Conservation (phyloP, 2,329 filamentous ascomycete genomes). For the Cladophialophora exuberans region DNA sequence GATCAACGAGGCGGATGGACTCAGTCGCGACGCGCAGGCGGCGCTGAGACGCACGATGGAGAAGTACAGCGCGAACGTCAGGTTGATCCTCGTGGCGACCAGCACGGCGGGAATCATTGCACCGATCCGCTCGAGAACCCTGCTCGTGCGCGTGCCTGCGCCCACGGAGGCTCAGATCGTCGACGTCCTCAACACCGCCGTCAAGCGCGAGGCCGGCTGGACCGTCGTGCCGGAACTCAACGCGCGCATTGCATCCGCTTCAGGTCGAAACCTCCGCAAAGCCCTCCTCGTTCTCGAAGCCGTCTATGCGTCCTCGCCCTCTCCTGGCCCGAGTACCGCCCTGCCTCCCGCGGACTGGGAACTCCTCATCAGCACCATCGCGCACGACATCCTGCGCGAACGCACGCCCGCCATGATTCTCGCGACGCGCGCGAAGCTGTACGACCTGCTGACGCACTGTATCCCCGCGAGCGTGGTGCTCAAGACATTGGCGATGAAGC, state of each 20-base stretch:
- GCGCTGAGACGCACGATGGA: conserved; percentile 96
- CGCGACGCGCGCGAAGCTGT: conserved; percentile 88
- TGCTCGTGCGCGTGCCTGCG: conserved; percentile 89
- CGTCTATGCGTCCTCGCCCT: conserved; percentile 86
- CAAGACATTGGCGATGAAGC: conserved; percentile 92
- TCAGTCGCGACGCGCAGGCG: conserved; percentile 92
- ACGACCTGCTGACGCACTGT: conserved; percentile 94
- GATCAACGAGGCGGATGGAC: conserved; percentile 96
- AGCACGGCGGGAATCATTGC: conserved; percentile 98
- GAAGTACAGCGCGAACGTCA: conserved; percentile 95
- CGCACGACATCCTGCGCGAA: conserved; percentile 91
- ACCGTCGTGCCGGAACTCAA: conserved; percentile 75
- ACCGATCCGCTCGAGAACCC: conserved; percentile 89
- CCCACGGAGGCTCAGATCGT: conserved; percentile 86
- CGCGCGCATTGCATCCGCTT: conserved; percentile 83
- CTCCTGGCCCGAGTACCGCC: conserved; percentile 67
- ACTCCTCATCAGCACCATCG: conserved; percentile 82
- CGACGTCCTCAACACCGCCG: conserved; percentile 68
- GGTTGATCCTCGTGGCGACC: conserved; percentile 90
- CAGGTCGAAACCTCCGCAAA: conserved; percentile 84
- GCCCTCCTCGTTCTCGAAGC: conserved; percentile 97
- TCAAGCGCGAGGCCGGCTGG: conserved; percentile 84
- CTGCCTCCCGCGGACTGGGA: conserved; percentile 98
- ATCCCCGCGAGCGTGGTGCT: conserved; percentile 93
- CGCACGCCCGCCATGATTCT: conserved; percentile 88